Evolutionary conservation across 2,329 filamentous ascomycete genomes (phyloP), one percentile per base, ranked within the genome.

Genomic region (Pestalotiopsis sp.): DNA sequence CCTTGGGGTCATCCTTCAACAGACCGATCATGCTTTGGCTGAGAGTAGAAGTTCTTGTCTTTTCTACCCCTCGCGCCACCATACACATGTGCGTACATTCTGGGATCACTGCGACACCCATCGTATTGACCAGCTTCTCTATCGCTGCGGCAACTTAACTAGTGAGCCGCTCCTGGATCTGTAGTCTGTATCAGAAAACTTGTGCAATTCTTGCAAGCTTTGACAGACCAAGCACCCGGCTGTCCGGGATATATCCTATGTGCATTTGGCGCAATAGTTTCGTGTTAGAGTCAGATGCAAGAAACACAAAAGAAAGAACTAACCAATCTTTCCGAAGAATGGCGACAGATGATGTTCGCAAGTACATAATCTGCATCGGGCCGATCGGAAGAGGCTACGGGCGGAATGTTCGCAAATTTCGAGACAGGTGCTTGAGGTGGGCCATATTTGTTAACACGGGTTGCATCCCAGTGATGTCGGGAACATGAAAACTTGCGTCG

Each of bases 271-370:
- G 4, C n/a, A 25, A n/a, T n/a, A n/a, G 23, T 25, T 25, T 31
- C 17, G 14, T 36, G 25, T 61, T 17, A n/a, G 14, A n/a, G 25
- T 9, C 41, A 49, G 4, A 61, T 31, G 13, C 27, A 31, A 61
- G 13, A 11, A 31, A 31, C 20, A n/a, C n/a, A 9, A n/a, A 4
- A 61, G 3, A 31, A 4, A 27, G 23, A 25, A 25, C 23, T 25
- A 3, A 31, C 58, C 23, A 31, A 61, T 25, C 58, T 97, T 97
- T 76, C 95, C 95, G 3, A 89, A 95, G 76, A 98, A 98, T 0
- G 95, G 95, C 12, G 98, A 94, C 79, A 98, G 87, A 78, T 98
- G 95, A 80, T 98, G 95, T 83, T 98, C 95, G 83, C 95, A 98
- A 57, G 97, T 84, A 71, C 92, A n/a, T n/a, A n/a, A n/a, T n/a